Base-by-base conservation (phyloP, 176 grass and related monocot species). In the Oryza glumipatula region DNA sequence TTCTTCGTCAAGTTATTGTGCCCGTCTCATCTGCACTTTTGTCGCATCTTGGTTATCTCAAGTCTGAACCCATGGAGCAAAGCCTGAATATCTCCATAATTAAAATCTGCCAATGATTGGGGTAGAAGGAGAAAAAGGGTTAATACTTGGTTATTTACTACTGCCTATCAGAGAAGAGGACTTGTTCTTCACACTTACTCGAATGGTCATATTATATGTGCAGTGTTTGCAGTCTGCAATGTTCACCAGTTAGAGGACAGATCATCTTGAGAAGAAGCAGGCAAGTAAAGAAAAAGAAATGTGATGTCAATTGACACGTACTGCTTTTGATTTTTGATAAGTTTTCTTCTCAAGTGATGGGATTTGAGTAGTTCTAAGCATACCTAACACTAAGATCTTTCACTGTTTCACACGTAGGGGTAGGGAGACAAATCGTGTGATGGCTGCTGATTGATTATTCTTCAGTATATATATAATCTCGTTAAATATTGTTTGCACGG, bases 311-410 rank as follows among this genome's bases (percentile, higher is more conserved):
- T 32, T 73, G 45, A 77, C 54, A 13, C 39, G 47, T 19, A 9
- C 24, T 19, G 21, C 17, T 52, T 15, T 4, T 2, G 21, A 16
- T 30, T 52, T 15, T 4, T 2, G 21, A 16, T 17, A 24, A 9
- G 8, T 70, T 58, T 11, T 76, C 52, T n/a, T 58, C 17, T 52
- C 32, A 10, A 81, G 7, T 43, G 28, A 85, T 58, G 67, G 4
- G 48, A 17, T 33, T 44, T 23, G 47, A 46, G 12, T 68, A 41
- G 70, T 14, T 75, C 28, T 39, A 33, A 11, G 49, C 54, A 41
- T 41, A 83, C 61, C 76, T 70, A 90, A 67, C 49, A 1, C n/a
- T 48, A 49, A 86, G 16, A 86, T 87, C 11, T 87, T 90, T 36
- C 48, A 24, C 32, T 87, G 5, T 87, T 87, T 36, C 39, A 24